Conservation (phyloP, 1,284 basidiomycete species). For the Moesziomyces sp. region DNA sequence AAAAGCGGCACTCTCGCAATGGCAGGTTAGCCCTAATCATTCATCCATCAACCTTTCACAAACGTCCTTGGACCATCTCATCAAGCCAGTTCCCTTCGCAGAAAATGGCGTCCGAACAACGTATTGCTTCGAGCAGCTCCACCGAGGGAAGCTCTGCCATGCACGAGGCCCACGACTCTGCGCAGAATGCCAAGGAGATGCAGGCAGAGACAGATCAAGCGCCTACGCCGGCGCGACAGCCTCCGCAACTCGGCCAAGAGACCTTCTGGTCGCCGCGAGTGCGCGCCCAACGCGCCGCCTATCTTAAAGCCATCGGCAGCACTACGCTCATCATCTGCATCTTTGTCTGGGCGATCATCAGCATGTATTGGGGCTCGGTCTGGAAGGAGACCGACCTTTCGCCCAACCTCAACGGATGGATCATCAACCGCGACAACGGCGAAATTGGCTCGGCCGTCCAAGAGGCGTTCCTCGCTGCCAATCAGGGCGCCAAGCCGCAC, state of each 20-base stretch:
- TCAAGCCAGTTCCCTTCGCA: not conserved
- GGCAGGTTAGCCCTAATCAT: too few relatives aligned
- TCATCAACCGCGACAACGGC: slow-evolving; percentile 60
- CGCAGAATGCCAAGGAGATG: slow-evolving; percentile 6
- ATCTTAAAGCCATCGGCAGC: slow-evolving; percentile 41
- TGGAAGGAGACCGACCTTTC: slow-evolving; percentile 49
- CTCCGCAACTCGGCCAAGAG: slow-evolving; percentile 36
- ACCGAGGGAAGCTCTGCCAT: slow-evolving; percentile 7
- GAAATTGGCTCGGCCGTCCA: slow-evolving; percentile 50
- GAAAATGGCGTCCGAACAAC: slow-evolving; percentile 13
- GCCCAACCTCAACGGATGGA: slow-evolving; percentile 48
- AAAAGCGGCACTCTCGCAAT: too few relatives aligned
- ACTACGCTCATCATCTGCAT: slow-evolving; percentile 45
- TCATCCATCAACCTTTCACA: too few relatives aligned
- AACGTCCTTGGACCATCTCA: not conserved
- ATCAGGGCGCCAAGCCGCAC: slow-evolving; percentile 49
- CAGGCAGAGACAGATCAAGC: slow-evolving; percentile 1
- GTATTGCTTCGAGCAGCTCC: slow-evolving; percentile 8
- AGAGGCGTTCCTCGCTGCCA: slow-evolving; percentile 44
- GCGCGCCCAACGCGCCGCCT: slow-evolving; percentile 23
- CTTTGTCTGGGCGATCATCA: slow-evolving; percentile 43
- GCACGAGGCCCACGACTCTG: not conserved
- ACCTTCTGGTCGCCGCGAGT: slow-evolving; percentile 52
- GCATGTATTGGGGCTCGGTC: slow-evolving; percentile 63
- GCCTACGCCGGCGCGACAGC: slow-evolving; percentile 28